Percentiles rank a stretch among this genome's conserved stretches.
Conservation (phyloP, 371 early-diverging fungal species). For the Mortierella sp. region DNA sequence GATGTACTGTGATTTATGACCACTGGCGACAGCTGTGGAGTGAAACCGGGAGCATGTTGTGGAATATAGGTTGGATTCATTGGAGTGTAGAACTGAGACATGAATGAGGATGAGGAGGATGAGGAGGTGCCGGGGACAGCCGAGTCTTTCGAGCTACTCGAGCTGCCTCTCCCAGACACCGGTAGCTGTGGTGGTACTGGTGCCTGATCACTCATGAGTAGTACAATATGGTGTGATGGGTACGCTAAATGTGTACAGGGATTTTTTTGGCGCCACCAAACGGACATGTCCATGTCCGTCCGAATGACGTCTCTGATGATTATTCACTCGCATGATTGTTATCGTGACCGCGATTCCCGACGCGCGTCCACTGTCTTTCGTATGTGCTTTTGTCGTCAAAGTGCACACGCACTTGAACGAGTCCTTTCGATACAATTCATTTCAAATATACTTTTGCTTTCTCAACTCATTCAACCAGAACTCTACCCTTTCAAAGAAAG, state of each 20-base stretch:
- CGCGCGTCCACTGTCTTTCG: conserved; percentile 42
- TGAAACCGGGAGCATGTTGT: background rate
- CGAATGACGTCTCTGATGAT: background rate
- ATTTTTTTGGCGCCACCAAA: conserved; percentile 16
- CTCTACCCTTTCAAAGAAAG: conserved; percentile 1
- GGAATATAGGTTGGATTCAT: conserved; percentile 34
- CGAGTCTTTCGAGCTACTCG: background rate
- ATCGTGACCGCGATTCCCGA: conserved; percentile 23
- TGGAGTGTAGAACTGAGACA: conserved; percentile 51
- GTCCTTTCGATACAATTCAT: conserved; percentile 1
- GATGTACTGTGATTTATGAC: background rate
- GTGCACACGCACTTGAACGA: background rate
- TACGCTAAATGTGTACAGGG: no score
- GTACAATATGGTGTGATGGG: background rate
- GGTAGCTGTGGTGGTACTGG: conserved; percentile 8
- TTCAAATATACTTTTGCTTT: conserved; percentile 1
- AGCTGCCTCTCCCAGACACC: background rate
- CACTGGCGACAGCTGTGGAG: background rate
- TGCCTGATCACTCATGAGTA: conserved; percentile 3
- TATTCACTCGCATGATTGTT: background rate
- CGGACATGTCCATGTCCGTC: no score
- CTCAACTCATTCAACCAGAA: conserved; percentile 1
- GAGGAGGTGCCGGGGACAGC: conserved; percentile 4
- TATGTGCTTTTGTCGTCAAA: conserved; percentile 11
- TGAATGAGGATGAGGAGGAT: conserved; percentile 27